Base-by-base conservation (phyloP, 768 basidiomycete species). In the Lentinus tigrinus region DNA sequence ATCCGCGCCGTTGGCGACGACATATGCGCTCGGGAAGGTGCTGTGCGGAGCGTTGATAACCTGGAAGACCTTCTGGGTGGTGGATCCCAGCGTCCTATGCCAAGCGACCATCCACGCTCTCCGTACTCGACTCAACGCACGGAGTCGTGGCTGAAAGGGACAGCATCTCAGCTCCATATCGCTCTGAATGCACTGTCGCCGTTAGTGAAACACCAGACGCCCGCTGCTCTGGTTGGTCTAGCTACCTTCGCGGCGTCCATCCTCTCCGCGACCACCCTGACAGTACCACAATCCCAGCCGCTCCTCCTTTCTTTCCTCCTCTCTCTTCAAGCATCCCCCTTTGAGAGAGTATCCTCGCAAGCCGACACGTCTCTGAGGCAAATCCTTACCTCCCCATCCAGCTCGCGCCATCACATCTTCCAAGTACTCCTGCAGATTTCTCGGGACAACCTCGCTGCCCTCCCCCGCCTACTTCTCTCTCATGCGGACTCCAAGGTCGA, bases 151-250 rank as follows among this genome's bases (percentile, higher is more conserved):
- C 79, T 97, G 43, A 81, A 79, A 21, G 93, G 83, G 36, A 94
- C 93, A 1, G 78, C 90, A 2, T 81, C 91, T 5, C 94, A 97
- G 66, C 74, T 98, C 11, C 84, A 89, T 46, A 87, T 93, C 23
- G 92, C 94, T 8, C 69, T 98, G 51, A 90, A 92, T 63, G 76
- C 87, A 0, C 75, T 98, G 19, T 81, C 88, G 1, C 80, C 88
- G 0, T 77, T 93, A 13, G 72, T 89, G 13, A 79, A 82, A 2
- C 93, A 96, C 67, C 85, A 88, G 13, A 90, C 83, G 0, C 78
- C 88, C 2, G 70, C 75, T 3, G 92, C 89, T 6, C 81, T 89
- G 14, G 61, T 72, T 21, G 84, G 84, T 0, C 74, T 96, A 9
- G 73, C 75, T 26, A 66, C 72, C 0, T 81, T 92, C 65, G 85